Conservation (phyloP, 345 rosid genomes). For the Gossypium stocksii region DNA sequence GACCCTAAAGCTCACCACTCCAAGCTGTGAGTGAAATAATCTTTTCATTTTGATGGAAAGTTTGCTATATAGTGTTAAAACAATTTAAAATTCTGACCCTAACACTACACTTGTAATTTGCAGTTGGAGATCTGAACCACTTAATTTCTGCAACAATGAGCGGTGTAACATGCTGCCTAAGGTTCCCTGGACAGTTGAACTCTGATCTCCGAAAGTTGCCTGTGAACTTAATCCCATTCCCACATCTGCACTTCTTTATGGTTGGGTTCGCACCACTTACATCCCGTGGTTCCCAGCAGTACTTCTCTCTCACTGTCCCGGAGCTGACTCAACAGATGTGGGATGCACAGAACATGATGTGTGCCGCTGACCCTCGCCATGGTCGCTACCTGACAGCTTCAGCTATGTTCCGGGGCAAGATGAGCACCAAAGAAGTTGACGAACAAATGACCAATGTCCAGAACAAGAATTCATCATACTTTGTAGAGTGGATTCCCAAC, state of each 20-base stretch:
- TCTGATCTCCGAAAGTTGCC: constrained; percentile 92
- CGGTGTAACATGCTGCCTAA: constrained; percentile 90
- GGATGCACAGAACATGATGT: constrained; percentile 99
- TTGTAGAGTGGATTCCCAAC: constrained; percentile 94
- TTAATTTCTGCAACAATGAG: constrained; percentile 97
- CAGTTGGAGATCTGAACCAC: constrained; percentile 97
- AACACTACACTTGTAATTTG: constrained; percentile 11
- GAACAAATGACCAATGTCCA: constrained; percentile 93
- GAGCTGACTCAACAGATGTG: constrained; percentile 64
- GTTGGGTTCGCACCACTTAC: constrained; percentile 86
- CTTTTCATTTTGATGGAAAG: background rate
- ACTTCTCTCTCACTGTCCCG: constrained; percentile 56
- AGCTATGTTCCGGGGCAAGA: constrained; percentile 92
- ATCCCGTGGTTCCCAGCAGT: constrained; percentile 59
- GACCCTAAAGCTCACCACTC: constrained; percentile 90
- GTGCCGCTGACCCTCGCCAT: constrained; percentile 96
- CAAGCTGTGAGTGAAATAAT: constrained; percentile 70
- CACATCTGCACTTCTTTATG: constrained; percentile 98
- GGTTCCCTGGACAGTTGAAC: constrained; percentile 97
- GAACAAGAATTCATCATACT: constrained; percentile 95
- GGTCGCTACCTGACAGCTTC: constrained; percentile 98
- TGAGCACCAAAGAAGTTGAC: constrained; percentile 97
- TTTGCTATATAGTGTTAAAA: background rate
- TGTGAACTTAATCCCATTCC: constrained; percentile 92
- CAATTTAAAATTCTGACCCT: background rate